Base-by-base conservation (phyloP, 495 filamentous ascomycete genomes). In the Penicillium steckii region DNA sequence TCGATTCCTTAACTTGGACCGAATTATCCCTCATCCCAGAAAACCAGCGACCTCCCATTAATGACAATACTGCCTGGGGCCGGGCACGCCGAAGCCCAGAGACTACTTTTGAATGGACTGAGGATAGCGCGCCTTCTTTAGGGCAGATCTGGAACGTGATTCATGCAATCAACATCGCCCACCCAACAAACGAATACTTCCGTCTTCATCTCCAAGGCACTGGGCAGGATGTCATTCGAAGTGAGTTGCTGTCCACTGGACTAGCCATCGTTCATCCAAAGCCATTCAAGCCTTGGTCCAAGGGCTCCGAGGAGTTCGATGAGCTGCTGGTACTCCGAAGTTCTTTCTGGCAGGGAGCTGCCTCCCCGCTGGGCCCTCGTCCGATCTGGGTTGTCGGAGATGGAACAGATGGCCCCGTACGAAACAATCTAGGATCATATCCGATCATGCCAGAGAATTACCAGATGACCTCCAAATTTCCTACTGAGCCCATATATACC, bases 311-410 rank as follows among this genome's bases (percentile, higher is more conserved):
- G 40, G 29, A 57, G 35, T 33, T 60, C 17, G 52, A 67, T 15
- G 65, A 68, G 8, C 18, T 73, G n/a, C 30, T 73, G 32, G 44
- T 73, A 30, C 57, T 71, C 17, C 66, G 70, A 19, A 67, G 62
- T 18, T 72, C 83, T 9, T 88, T 88, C 72, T 88, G 84, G 84
- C 85, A 88, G 56, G 84, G 84, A 33, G 85, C 85, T 22, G 85
- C 71, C 21, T 85, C 82, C 1, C 85, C 85, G 23, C 73, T 83
- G 22, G 84, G 84, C 23, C 64, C 83, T 8, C 84, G 83, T 13
- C 79, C 82, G 4, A 80, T 76, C 41, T 88, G 85, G 85, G 69
- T 70, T 1, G 60, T 67, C 0, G 68, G 70, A 22, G 65, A 73
- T 32, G 65, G 62, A 7, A 71, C 60, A 10, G 65, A 74, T 38